Evolutionary conservation across 768 basidiomycete genomes (phyloP).

Genomic region (Lactifluus volemus): DNA sequence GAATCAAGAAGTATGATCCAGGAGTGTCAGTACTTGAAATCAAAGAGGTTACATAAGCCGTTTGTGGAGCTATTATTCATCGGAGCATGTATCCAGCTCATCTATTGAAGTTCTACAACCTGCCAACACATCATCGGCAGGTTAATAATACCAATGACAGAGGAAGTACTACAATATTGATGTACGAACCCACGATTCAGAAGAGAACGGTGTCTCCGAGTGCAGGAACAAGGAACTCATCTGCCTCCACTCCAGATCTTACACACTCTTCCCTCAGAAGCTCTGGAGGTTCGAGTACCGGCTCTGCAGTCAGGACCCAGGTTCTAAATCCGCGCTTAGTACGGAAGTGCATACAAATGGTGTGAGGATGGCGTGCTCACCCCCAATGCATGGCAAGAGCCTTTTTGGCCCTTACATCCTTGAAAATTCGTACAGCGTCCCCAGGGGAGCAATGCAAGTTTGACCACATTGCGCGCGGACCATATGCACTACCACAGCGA

Average conservation of each 20-base stretch:
- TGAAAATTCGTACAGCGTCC: conserved; percentile 60
- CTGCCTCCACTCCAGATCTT: conserved; percentile 43
- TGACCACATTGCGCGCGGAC: conserved; percentile 46
- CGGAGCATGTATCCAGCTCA: no score
- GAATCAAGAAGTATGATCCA: neutral
- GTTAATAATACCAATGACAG: neutral
- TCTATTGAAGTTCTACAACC: no score
- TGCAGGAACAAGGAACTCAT: conserved; percentile 46
- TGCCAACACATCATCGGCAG: neutral
- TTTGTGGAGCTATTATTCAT: no score
- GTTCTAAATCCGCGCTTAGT: conserved; percentile 29
- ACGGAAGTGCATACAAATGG: neutral
- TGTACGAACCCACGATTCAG: neutral
- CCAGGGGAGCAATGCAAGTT: conserved; percentile 58
- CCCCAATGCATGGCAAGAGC: conserved; percentile 70
- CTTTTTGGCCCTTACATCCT: conserved; percentile 49
- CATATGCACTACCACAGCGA: conserved; percentile 45
- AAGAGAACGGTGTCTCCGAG: conserved; percentile 48
- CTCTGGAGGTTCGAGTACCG: conserved; percentile 53
- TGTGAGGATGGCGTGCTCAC: conserved; percentile 26
- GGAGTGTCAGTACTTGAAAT: no score
- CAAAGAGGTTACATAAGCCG: no score
- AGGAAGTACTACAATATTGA: neutral
- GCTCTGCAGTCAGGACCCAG: conserved; percentile 45
- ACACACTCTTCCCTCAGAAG: conserved; percentile 44